Percentiles rank a stretch among this genome's conserved stretches.
These are phyloP conservation scores for Rhodofomes roseus DNA, from an alignment of 1,284 basidiomycete genomes.

Conservation along the genomic window DNA sequence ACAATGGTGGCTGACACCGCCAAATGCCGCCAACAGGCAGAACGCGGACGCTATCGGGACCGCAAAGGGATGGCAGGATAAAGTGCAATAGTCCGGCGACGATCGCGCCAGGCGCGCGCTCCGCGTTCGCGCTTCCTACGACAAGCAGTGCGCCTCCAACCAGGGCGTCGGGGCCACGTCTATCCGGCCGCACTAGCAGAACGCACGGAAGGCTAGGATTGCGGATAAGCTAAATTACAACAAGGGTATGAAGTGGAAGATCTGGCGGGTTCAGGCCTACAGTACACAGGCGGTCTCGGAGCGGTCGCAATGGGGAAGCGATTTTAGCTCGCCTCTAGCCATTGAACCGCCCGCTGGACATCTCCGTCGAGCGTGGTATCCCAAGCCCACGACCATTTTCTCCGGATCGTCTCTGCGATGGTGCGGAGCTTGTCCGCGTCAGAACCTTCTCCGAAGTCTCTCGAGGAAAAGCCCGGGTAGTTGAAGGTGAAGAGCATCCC, in stretches of 20 bases:
- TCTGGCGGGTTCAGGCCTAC: too few relatives aligned
- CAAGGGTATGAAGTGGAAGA: not conserved
- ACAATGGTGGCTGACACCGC: too few relatives aligned
- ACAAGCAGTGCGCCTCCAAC: too few relatives aligned
- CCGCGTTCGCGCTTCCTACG: too few relatives aligned
- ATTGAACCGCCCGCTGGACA: constrained; percentile 24
- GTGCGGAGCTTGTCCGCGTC: constrained; percentile 21
- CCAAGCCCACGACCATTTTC: constrained; percentile 41
- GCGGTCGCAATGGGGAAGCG: not conserved
- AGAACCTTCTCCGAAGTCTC: constrained; percentile 15
- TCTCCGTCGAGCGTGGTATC: constrained; percentile 31
- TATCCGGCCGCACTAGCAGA: too few relatives aligned
- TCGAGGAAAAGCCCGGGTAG: constrained; percentile 25
- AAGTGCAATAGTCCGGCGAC: too few relatives aligned
- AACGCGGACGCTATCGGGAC: too few relatives aligned
- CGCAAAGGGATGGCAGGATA: too few relatives aligned
- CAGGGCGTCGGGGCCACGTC: too few relatives aligned
- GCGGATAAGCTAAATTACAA: not conserved
- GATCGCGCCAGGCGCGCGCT: too few relatives aligned
- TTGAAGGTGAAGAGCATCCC: constrained; percentile 32
- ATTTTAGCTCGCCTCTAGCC: constrained; percentile 18
- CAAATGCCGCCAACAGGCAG: too few relatives aligned
- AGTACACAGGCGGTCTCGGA: too few relatives aligned
- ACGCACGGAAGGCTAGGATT: not conserved
- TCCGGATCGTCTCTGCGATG: constrained; percentile 21